Conservation (phyloP, 306 rosid genomes). For the Prunus campanulata region DNA sequence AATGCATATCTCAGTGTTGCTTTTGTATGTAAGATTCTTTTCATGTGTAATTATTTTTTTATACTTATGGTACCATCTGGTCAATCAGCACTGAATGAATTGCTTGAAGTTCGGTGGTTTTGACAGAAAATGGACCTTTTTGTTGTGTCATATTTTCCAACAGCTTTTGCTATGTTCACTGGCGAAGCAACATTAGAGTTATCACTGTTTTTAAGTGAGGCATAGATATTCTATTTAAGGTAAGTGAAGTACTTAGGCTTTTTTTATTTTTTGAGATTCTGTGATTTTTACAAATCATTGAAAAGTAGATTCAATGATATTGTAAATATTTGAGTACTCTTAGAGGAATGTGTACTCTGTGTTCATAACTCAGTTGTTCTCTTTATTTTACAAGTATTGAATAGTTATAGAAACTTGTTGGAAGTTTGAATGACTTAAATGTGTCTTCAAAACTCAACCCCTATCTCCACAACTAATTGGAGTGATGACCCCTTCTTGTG, state of each 20-base stretch:
- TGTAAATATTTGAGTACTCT: constrained; percentile 1
- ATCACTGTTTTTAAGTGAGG: constrained; percentile 14
- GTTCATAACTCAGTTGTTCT: background rate
- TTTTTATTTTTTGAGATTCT: constrained; percentile 2
- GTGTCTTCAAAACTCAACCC: constrained; percentile 12
- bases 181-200: constrained; percentile 24
- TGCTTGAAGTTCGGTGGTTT: constrained; percentile 32
- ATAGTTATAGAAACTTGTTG: background rate
- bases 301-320: background rate
- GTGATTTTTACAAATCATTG: constrained; percentile 1
- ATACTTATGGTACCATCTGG: constrained; percentile 3
- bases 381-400: background rate
- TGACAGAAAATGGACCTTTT: constrained; percentile 11
- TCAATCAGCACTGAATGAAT: constrained; percentile 27
- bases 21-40: constrained; percentile 16
- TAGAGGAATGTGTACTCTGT: background rate
- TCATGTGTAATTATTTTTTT: constrained; percentile 15
- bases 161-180: constrained; percentile 11
- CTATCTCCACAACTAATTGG: background rate
- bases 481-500: constrained; percentile 14
- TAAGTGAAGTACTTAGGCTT: background rate
- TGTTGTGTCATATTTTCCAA: constrained; percentile 22
- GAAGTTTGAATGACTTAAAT: constrained; percentile 7
- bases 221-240: constrained; percentile 15
- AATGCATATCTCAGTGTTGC: background rate